Conservation (phyloP, 352 stramenopile species). For the Nothophytophthora sp. region DNA sequence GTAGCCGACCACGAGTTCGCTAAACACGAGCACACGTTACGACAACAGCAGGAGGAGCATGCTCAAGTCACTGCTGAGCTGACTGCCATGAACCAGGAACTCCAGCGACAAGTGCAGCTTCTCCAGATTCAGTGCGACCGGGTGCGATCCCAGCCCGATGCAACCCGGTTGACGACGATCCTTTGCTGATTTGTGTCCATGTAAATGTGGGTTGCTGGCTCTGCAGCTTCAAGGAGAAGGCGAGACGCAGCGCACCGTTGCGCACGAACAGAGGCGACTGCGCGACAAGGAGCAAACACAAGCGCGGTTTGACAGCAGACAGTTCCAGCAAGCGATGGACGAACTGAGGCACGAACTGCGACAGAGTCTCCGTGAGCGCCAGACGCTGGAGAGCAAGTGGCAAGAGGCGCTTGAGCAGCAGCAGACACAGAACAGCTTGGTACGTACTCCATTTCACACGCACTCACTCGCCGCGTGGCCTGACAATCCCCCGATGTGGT, state of each 20-base stretch:
- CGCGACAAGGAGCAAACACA: slow-evolving; percentile 41
- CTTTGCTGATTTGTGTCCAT: not conserved
- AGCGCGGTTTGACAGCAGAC: slow-evolving; percentile 18
- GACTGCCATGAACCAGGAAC: slow-evolving; percentile 33
- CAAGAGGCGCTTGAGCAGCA: slow-evolving; percentile 22
- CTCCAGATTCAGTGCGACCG: slow-evolving; percentile 40
- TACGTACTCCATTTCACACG: too few relatives aligned
- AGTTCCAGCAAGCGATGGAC: slow-evolving; percentile 22
- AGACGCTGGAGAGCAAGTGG: slow-evolving; percentile 29
- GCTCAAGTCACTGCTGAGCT: slow-evolving; percentile 18
- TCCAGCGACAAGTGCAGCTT: slow-evolving; percentile 38
- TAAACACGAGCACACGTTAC: slow-evolving; percentile 22
- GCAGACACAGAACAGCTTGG: slow-evolving; percentile 16
- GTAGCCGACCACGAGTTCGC: slow-evolving; percentile 14
- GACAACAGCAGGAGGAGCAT: slow-evolving; percentile 31
- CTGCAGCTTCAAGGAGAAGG: slow-evolving; percentile 34
- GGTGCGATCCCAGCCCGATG: slow-evolving; percentile 28
- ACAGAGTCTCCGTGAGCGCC: slow-evolving; percentile 20
- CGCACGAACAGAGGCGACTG: slow-evolving; percentile 37
- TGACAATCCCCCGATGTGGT: too few relatives aligned
- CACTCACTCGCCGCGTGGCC: too few relatives aligned
- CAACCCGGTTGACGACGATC: too few relatives aligned
- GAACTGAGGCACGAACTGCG: slow-evolving; percentile 35
- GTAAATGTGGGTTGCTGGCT: not conserved
- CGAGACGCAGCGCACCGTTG: slow-evolving; percentile 28